Evolutionary conservation across 371 early-diverging fungal genomes (phyloP).

Genomic region (Mucor piriformis): DNA sequence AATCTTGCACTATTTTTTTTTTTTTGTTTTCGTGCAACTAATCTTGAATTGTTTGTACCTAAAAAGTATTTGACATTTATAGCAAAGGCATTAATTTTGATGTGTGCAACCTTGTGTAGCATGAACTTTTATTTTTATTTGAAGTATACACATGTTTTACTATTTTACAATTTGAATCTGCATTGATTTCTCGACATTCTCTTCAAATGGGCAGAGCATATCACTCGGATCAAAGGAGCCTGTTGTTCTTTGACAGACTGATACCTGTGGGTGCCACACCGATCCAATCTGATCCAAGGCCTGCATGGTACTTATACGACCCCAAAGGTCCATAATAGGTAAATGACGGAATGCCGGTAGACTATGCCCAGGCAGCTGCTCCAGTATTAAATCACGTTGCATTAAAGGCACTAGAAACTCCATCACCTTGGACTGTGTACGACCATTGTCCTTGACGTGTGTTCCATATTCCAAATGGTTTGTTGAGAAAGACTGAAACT

Average conservation of each 20-base stretch:
- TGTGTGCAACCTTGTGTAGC: too few species aligned
- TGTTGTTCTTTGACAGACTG: conserved; percentile 31
- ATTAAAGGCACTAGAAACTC: conserved; percentile 64
- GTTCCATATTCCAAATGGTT: conserved; percentile 69
- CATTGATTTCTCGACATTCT: conserved; percentile 1
- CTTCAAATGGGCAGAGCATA: conserved; percentile 10
- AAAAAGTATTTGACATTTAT: too few species aligned
- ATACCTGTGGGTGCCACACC: conserved; percentile 48
- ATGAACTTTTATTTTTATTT: not conserved
- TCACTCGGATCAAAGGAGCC: conserved; percentile 14
- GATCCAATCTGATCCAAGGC: conserved; percentile 46
- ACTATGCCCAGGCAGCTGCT: conserved; percentile 19
- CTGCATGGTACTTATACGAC: conserved; percentile 44
- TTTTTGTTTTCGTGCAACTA: not conserved
- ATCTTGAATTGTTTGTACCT: too few species aligned
- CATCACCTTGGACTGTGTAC: conserved; percentile 40
- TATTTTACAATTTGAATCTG: not conserved
- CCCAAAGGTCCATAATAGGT: conserved; percentile 63
- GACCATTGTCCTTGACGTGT: conserved; percentile 52
- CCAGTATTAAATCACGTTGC: conserved; percentile 42
- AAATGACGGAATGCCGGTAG: conserved; percentile 48
- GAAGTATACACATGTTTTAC: too few species aligned
- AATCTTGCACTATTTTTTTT: not conserved
- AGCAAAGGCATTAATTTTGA: too few species aligned
- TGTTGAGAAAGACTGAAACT: conserved; percentile 65